Evolutionary conservation across 495 filamentous ascomycete genomes (phyloP).

Genomic region (Aspergillus cavernicola): DNA sequence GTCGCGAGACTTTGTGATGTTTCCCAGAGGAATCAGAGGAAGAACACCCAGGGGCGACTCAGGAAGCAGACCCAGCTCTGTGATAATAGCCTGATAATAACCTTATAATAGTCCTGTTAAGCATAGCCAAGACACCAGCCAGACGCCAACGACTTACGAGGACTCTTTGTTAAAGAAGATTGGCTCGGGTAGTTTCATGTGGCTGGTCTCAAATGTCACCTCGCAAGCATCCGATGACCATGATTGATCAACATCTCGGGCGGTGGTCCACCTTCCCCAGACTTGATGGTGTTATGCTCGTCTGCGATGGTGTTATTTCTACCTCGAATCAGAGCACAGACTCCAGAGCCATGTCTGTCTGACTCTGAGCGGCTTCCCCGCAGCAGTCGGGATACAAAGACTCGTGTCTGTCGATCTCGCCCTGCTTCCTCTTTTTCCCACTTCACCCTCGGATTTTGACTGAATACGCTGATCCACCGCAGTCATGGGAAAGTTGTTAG

Average conservation of each 20-base stretch:
- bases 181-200: neutral
- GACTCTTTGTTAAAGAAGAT: too few species aligned
- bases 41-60: neutral
- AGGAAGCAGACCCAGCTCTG: neutral
- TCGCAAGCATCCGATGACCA: too few species aligned
- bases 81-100: too few species aligned
- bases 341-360: neutral
- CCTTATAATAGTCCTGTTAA: neutral
- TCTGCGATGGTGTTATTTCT: slow-evolving; percentile 4
- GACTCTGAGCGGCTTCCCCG: neutral
- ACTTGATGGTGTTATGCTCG: slow-evolving; percentile 10
- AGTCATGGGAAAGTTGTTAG: slow-evolving; percentile 15
- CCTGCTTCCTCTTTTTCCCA: neutral
- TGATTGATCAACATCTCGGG: neutral
- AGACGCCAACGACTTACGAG: neutral
- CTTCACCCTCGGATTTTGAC: too few species aligned
- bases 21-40: too few species aligned
- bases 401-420: neutral
- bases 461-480: neutral
- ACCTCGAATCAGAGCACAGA: neutral
- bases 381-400: neutral
- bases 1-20: too few species aligned
- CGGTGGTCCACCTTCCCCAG: slow-evolving; percentile 2
- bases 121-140: neutral
- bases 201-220: neutral